Evolutionary conservation across 2,329 filamentous ascomycete genomes (phyloP), one percentile per base, ranked within the genome.

Genomic region (Venturia carpophila): DNA sequence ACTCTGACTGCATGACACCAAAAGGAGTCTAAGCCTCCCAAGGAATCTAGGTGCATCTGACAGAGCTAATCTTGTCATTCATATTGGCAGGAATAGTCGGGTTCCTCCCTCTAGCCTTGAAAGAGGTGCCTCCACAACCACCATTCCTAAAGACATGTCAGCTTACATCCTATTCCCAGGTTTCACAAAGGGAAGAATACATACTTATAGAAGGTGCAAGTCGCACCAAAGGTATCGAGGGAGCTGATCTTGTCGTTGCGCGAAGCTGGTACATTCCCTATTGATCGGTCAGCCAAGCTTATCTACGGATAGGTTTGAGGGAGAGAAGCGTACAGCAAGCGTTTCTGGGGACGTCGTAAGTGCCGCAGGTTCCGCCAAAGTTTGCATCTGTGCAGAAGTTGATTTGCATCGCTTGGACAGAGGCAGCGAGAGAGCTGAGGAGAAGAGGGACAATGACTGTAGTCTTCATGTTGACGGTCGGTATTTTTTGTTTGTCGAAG

Each of bases 391-490:
- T 37, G 56, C 56, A 60, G 34, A 39, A 39, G 15, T 17, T 39
- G 56, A 60, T 34, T 1, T 7, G 15, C 10, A 39, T 42, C 3
- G 56, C 56, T 34, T 60, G 30, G 4, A 24, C 10, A 5, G 21
- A 42, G 39, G 34, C 34, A 39, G 30, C 56, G 2, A 60, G 21
- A 60, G 56, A 39, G 56, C 19, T 15, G 30, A 42, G 19, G 39
- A 42, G 34, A 21, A 60, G 39, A 34, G 55, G 30, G 15, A 58
- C 19, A 6, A 27, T 34, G 56, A 60, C 3, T 52, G 47, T 15
- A 21, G 56, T n/a, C 56, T 60, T 60, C 56, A 60, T 60, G 17
- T 60, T 60, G 55, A n/a, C 15, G 55, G 6, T n/a, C 37, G 55
- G 10, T 49, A 7, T 24, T 52, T 9, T 15, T 52, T 52, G 19